Base-by-base conservation (phyloP, 305 asterid genomes). In the Fraxinus sp. region DNA sequence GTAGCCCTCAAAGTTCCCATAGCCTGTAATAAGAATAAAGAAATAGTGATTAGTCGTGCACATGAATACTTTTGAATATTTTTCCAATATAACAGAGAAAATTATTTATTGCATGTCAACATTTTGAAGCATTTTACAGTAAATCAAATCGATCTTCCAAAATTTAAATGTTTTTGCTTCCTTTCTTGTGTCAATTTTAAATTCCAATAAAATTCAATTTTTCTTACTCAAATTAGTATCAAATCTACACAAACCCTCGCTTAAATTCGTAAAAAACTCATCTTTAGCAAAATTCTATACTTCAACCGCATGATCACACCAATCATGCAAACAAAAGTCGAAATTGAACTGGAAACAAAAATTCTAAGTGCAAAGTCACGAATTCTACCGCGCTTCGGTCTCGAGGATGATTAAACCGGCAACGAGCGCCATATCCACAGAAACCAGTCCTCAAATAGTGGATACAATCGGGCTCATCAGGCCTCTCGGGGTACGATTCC, bases 401-500 rank as follows among this genome's bases (percentile, higher is more conserved):
- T 70, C 89, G 97, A 18, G 99, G 99, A 84, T 96, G 99, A 89
- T 94, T 96, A 89, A 93, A 94, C 86, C 98, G 97, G 90, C 99
- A 96, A 72, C 97, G 90, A 85, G 92, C 82, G 78, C 98, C 98
- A 82, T 88, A 96, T 13, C 98, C 98, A 84, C 98, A 96, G 83
- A 87, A 89, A 2, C 98, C 98, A 71, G 97, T 94, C 92, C 94
- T 92, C 88, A 96, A 80, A 85, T 91, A 96, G 88, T 96, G 92
- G 78, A 88, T 91, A 88, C 99, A 96, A 89, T 93, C 93, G 75
- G 93, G 92, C 90, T 90, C 95, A 66, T 87, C 90, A 68, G 95
- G 92, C 91, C 97, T 84, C 84, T 93, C 97, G 5, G 98, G 98
- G 88, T 93, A 94, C 37, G 97, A 85, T 81, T 90, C 92, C 32